These are phyloP conservation scores for Globisporangium sylvaticum DNA, from an alignment of 352 stramenopile genomes.

Conservation along the genomic window DNA sequence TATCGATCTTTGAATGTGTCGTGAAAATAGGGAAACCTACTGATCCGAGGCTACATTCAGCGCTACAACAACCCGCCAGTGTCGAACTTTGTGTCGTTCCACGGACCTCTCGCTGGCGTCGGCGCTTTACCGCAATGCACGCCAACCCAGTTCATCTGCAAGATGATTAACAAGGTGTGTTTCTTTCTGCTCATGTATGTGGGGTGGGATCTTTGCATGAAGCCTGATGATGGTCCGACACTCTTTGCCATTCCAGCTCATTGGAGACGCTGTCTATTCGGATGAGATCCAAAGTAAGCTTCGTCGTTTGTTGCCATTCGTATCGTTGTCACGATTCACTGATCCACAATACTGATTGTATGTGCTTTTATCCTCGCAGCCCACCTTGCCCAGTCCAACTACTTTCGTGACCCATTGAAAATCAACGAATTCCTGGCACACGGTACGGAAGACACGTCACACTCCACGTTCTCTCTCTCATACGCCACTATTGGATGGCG, in stretches of 20 bases:
- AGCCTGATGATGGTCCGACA: slow-evolving; percentile 7
- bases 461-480: background rate
- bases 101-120: slow-evolving; percentile 89
- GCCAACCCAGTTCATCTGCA: slow-evolving; percentile 82
- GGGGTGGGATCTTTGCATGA: background rate
- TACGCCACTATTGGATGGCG: background rate
- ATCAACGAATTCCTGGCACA: slow-evolving; percentile 67
- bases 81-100: slow-evolving; percentile 89
- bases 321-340: background rate
- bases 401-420: slow-evolving; percentile 87
- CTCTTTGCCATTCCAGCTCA: slow-evolving; percentile 43
- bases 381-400: slow-evolving; percentile 89
- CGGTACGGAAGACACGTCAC: slow-evolving; percentile 27
- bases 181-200: background rate
- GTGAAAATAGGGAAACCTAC: slow-evolving; percentile 75
- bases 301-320: background rate
- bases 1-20: background rate
- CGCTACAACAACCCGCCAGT: slow-evolving; percentile 92
- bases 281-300: slow-evolving; percentile 71
- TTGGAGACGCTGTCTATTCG: slow-evolving; percentile 84
- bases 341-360: background rate
- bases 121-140: slow-evolving; percentile 87
- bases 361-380: slow-evolving; percentile 23
- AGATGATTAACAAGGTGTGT: slow-evolving; percentile 66
- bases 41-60: slow-evolving; percentile 93